Conservation (phyloP, 2,329 filamentous ascomycete species). For the Malbranchea zuffiana region DNA sequence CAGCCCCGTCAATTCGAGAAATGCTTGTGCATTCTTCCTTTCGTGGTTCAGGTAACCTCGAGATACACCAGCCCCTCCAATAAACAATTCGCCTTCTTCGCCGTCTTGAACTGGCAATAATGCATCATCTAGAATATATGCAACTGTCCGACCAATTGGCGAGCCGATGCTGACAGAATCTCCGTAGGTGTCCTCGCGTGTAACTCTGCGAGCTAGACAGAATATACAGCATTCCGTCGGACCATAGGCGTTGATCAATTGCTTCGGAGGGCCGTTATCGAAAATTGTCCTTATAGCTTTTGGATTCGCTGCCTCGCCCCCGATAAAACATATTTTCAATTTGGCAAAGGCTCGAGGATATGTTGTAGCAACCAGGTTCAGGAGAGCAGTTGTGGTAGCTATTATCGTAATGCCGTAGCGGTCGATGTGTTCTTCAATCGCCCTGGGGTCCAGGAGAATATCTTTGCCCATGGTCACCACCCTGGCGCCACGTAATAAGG, state of each 20-base stretch:
- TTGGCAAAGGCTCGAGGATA: conserved; percentile 13
- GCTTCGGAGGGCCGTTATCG: conserved; percentile 12
- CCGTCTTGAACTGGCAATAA: conserved; percentile 10
- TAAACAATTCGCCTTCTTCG: conserved; percentile 17
- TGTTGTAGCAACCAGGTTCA: conserved; percentile 13
- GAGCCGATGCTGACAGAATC: conserved; percentile 5
- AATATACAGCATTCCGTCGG: conserved; percentile 19
- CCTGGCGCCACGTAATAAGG: conserved; percentile 14
- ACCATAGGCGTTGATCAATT: conserved; percentile 19
- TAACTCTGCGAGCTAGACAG: conserved; percentile 15
- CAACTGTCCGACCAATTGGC: conserved; percentile 9
- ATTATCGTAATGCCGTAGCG: conserved; percentile 13
- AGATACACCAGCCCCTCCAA: conserved; percentile 52
- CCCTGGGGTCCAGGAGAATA: conserved; percentile 11
- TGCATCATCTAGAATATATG: conserved; percentile 13
- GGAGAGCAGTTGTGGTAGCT: conserved; percentile 15
- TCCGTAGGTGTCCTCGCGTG: conserved; percentile 12
- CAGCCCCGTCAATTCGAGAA: conserved; percentile 61
- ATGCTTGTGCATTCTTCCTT: conserved; percentile 56
- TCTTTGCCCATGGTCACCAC: conserved; percentile 14
- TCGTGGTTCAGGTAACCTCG: conserved; percentile 55
- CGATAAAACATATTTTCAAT: conserved; percentile 12
- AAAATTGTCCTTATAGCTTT: conserved; percentile 15
- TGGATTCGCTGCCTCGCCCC: conserved; percentile 17
- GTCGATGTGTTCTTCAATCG: conserved; percentile 8